phyloP scores from a whole-genome alignment of 306 rosid genomes.

The Medicago lupulina region DNA sequence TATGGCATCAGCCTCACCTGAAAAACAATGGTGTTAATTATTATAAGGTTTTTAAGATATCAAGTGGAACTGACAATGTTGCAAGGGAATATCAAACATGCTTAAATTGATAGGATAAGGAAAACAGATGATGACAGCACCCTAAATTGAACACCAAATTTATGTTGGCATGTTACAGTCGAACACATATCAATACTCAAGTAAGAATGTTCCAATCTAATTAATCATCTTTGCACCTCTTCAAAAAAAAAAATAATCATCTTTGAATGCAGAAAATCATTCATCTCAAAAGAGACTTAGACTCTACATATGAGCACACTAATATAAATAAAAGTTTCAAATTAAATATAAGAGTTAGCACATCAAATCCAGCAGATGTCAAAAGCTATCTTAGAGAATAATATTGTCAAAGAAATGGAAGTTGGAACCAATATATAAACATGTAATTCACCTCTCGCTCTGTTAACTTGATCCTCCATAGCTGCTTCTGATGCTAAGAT shows the following conservation, averaged over 20 bases:
- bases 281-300: conserved; percentile 28
- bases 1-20: conserved; percentile 98
- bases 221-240: conserved; percentile 24
- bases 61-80: conserved; percentile 19
- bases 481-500: conserved; percentile 95
- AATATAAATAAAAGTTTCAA: conserved; percentile 24
- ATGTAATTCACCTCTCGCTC: conserved; percentile 68
- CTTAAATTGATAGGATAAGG: conserved; percentile 31
- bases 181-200: conserved; percentile 26
- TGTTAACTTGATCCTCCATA: conserved; percentile 81
- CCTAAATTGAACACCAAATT: conserved; percentile 30
- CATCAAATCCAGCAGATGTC: conserved; percentile 28
- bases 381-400: conserved; percentile 37
- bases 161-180: conserved; percentile 8
- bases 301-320: conserved; percentile 2
- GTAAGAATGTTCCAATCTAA: conserved; percentile 16
- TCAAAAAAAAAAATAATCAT: background rate
- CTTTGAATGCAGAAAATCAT: conserved; percentile 24
- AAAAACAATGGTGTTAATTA: conserved; percentile 32
- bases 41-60: conserved; percentile 37
- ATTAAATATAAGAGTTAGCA: conserved; percentile 13
- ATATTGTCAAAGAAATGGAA: conserved; percentile 15
- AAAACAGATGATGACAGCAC: conserved; percentile 30
- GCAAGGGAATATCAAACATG: conserved; percentile 38
- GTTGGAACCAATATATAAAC: conserved; percentile 23